phyloP scores from a whole-genome alignment of 345 rosid genomes.

The Moringa oleifera region DNA sequence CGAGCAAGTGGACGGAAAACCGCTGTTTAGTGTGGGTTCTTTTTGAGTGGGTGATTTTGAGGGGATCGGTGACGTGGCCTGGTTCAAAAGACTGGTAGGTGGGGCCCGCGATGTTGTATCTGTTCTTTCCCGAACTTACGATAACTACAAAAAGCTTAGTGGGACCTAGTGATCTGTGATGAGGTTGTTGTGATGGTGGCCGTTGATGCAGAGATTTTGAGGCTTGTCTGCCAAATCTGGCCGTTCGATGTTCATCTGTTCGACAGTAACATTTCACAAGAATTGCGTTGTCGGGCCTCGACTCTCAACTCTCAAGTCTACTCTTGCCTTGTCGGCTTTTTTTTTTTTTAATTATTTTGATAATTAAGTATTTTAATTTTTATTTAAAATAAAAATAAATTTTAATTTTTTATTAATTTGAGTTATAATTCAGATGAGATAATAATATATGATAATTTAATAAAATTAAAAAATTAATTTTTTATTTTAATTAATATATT shows the following conservation, averaged over 20 bases:
- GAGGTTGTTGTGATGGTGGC: background rate
- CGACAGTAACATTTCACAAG: background rate
- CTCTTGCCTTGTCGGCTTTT: too few species aligned
- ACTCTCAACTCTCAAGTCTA: too few species aligned
- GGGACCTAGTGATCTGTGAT: too few species aligned
- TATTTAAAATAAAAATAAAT: too few species aligned
- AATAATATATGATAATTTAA: too few species aligned
- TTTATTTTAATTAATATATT: too few species aligned
- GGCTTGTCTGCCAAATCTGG: background rate
- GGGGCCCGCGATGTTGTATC: background rate
- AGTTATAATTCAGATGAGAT: too few species aligned
- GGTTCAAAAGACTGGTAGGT: background rate
- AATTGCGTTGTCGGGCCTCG: too few species aligned
- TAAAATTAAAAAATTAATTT: too few species aligned
- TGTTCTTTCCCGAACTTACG: background rate
- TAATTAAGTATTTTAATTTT: too few species aligned
- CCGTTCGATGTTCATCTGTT: background rate
- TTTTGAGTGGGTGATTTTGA: background rate
- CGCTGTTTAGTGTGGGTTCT: background rate
- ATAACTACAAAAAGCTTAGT: background rate
- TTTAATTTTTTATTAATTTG: too few species aligned
- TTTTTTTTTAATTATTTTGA: too few species aligned
- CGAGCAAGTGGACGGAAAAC: conserved; percentile 1
- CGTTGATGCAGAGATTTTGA: background rate
- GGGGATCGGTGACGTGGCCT: conserved; percentile 12